Percentiles rank a stretch among this genome's conserved stretches.
These are phyloP conservation scores for Ichthyophthirius multifiliis DNA, from an alignment of 169 alveolate species.

Conservation along the genomic window DNA sequence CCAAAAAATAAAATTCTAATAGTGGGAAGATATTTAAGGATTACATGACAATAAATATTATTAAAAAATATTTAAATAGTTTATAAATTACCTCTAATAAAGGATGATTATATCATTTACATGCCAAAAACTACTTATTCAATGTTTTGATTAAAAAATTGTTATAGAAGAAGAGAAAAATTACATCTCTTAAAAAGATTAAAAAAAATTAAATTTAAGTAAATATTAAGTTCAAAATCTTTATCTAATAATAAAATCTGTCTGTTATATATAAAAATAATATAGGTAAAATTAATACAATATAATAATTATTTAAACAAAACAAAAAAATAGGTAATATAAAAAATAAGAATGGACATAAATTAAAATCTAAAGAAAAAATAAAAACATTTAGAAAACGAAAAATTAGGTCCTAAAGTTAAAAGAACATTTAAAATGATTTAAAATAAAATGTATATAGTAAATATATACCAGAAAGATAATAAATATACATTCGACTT, in stretches of 20 bases:
- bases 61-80: neutral
- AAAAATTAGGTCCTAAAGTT: neutral
- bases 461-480: neutral
- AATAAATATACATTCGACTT: neutral
- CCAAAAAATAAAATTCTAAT: neutral
- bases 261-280: neutral
- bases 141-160: neutral
- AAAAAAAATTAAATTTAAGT: neutral
- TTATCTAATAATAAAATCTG: neutral
- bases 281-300: neutral
- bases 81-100: neutral
- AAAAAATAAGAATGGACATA: neutral
- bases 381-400: neutral
- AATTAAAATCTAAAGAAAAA: neutral
- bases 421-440: neutral
- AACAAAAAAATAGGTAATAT: neutral
- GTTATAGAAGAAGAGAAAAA: neutral
- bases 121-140: neutral
- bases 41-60: neutral
- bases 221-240: neutral
- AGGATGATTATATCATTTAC: neutral
- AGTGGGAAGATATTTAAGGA: conserved; percentile 7
- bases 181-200: neutral
- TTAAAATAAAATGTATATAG: neutral
- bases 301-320: neutral